Evolutionary conservation across 1,139 yeast genomes (phyloP), one percentile per base, ranked within the genome.

Genomic region (Yamadazyma pseudoaaseri): DNA sequence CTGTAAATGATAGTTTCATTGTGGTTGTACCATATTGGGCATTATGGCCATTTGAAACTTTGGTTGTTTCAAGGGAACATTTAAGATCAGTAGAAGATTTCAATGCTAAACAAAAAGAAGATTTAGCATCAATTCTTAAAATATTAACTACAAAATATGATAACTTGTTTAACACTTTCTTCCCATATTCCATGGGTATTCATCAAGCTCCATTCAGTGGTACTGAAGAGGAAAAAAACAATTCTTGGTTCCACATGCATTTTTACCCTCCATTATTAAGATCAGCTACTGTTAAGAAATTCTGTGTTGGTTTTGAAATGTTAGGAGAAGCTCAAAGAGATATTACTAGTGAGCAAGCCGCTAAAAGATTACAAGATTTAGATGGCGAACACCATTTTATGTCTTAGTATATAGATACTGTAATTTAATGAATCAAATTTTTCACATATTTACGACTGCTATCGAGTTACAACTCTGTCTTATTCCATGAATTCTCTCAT

Each of bases 21-120:
- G 85, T 75, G n/a, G 79, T 82, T 11, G 87, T 83, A 10, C 90
- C 92, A 31, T 83, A 78, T 58, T 83, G 92, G 92, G 92, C 90
- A 3, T 69, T 79, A 31, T 83, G 92, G 90, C 92, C 92, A 6
- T 83, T 81, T 54, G 89, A 83, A 57, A 78, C 86, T 5, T 60
- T 83, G 58, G 63, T 83, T 26, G 60, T 82, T 7, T 54, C 86
- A 16, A 76, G 77, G 47, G 60, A 63, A 23, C 81, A 79, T 41
- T 60, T 80, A 37, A 60, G 70, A 22, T 75, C 81, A 16, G 53
- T 81, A 14, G 58, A 60, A 23, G 76, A 76, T 22, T 73, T 83
- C 44, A 60, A 58, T 17, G 66, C 60, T 3, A 58, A 63, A 39
- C 80, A 82, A 43, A 71, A 68, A 41, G 33, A 37, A 6, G 86